Percentiles rank a stretch among this genome's conserved stretches.
phyloP scores from a whole-genome alignment of 2,329 filamentous ascomycete species.

The Claviceps fusiformis region DNA sequence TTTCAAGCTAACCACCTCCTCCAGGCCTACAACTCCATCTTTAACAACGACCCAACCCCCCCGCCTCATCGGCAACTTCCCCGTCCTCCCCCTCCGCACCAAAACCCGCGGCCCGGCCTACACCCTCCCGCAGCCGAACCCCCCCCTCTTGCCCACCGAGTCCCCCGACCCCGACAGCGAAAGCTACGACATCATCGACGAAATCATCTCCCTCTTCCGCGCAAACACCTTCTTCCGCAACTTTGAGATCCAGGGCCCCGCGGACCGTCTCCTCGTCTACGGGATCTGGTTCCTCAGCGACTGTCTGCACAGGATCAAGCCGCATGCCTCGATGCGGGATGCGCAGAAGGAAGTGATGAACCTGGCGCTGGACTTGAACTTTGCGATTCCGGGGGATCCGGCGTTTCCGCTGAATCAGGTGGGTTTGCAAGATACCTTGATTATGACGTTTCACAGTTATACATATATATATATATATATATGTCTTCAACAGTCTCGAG shows the following conservation, averaged over 20 bases:
- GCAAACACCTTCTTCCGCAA: constrained; percentile 99
- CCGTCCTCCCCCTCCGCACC: constrained; percentile 85
- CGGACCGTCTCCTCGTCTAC: constrained; percentile 89
- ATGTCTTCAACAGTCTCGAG: no score
- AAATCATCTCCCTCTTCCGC: constrained; percentile 83
- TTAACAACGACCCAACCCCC: constrained; percentile 65
- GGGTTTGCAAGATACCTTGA: constrained; percentile 6
- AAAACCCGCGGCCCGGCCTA: constrained; percentile 92
- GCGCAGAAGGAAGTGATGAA: constrained; percentile 70
- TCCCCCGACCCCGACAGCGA: constrained; percentile 73
- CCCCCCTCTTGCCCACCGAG: constrained; percentile 44
- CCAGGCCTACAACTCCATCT: constrained; percentile 96
- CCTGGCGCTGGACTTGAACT: constrained; percentile 80
- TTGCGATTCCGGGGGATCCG: constrained; percentile 87
- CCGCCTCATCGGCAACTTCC: constrained; percentile 71
- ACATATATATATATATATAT: no score
- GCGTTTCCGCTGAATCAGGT: constrained; percentile 87
- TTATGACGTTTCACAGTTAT: no score
- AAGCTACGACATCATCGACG: constrained; percentile 92
- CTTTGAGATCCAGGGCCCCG: constrained; percentile 95
- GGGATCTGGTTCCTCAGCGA: constrained; percentile 92
- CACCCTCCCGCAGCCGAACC: constrained; percentile 52
- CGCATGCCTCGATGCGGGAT: constrained; percentile 47
- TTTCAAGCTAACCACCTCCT: constrained; percentile 5
- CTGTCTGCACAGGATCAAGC: constrained; percentile 76